Conservation (phyloP, 2,329 filamentous ascomycete genomes). For the Colletotrichum theobromicola region DNA sequence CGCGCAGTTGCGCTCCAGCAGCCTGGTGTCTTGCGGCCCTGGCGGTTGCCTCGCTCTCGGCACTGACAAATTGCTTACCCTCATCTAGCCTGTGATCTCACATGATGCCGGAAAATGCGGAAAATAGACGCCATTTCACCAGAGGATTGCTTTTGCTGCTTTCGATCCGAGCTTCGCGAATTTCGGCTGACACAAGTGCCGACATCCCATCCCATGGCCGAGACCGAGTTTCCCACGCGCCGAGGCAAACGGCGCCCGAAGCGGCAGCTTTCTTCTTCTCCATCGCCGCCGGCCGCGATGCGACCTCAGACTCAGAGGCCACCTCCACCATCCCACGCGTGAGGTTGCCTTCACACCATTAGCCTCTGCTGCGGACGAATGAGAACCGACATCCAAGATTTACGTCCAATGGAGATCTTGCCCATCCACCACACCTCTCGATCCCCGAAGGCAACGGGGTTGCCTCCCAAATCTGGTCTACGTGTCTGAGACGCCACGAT, state of each 20-base stretch:
- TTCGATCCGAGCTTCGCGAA: neutral
- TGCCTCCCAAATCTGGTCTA: neutral
- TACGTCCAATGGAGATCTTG: neutral
- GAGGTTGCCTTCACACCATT: conserved; percentile 2
- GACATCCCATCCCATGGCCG: neutral
- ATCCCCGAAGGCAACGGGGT: neutral
- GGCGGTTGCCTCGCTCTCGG: neutral
- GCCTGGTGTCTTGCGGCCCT: neutral
- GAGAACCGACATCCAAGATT: neutral
- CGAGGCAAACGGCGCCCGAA: neutral
- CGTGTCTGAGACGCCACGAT: conserved; percentile 7
- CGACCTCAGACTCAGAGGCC: neutral
- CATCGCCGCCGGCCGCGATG: neutral
- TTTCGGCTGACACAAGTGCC: neutral
- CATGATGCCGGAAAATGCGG: neutral
- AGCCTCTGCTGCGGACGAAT: neutral
- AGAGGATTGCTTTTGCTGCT: neutral
- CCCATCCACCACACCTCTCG: neutral
- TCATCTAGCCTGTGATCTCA: neutral
- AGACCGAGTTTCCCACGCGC: neutral
- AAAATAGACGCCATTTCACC: neutral
- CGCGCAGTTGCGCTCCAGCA: neutral
- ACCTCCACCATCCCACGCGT: neutral
- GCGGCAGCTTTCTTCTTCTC: neutral
- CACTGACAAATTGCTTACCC: neutral